Evolutionary conservation across 2,329 filamentous ascomycete species (phyloP), one percentile per base, ranked within the genome.

Genomic region (Aspergillus tanneri): DNA sequence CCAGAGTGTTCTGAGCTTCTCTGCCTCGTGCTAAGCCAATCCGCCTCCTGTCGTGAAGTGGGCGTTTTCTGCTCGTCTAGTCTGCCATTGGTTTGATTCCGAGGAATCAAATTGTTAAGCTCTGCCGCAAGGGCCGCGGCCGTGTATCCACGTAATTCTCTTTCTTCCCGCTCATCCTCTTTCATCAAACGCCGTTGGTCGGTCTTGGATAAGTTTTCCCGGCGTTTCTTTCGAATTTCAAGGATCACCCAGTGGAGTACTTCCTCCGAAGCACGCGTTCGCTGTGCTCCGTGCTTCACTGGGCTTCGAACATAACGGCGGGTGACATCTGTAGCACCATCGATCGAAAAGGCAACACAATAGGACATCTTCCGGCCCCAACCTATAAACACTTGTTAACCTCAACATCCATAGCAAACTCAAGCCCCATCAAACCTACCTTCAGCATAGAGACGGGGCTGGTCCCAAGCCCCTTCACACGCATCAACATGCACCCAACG

Each of bases 331-430:
- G 79, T 82, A 50, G 81, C 82, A 46, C 83, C 93, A 53, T 99
- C 93, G 48, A 89, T 90, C 10, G 90, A 95, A 67, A 99, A 99
- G 43, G 92, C 93, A 52, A 99, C 85, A 74, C 91, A 96, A 73
- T 99, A 99, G 0, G 90, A 91, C 77, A 97, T 88, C 75, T 93
- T 95, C 77, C 93, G 93, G 59, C 87, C 85, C 93, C 93, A 99
- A 51, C 91, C 81, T 84, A 55, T 8, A 34, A 46, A 43, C 11
- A 16, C n/a, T n/a, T 24, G 40, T 58, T 48, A 40, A 44, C 39
- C 14, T 40, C n/a, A 9, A 46, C 47, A 35, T 19, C 14, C 7
- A 14, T 16, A 1, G 5, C 8, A 32, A 3, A 40, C 19, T 18
- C 34, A 22, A 10, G 21, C 18, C 21, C 23, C 43, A 14, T 12